Evolutionary conservation across 2,329 filamentous ascomycete species (phyloP).

Genomic region (Aspergillus tubingensis): DNA sequence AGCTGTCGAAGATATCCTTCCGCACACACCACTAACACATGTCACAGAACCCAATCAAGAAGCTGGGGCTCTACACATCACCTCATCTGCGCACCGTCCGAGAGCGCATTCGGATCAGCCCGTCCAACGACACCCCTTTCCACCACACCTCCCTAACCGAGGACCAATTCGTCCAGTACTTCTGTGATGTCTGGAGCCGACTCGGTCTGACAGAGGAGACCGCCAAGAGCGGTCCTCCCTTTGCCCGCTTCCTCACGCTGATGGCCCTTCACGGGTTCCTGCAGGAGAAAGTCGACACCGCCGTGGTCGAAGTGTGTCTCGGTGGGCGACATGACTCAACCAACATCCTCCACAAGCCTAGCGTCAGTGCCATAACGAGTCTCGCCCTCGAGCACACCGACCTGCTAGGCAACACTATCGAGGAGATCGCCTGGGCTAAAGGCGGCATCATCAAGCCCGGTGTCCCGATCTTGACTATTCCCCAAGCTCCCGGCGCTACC

Average conservation of each 20-base stretch:
- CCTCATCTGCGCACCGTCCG: not conserved
- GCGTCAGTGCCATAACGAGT: not conserved
- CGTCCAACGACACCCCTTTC: not conserved
- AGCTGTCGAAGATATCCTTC: not conserved
- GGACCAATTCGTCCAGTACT: not conserved
- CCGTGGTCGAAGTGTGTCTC: not conserved
- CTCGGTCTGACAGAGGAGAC: not conserved
- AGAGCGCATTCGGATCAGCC: not conserved
- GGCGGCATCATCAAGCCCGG: not conserved
- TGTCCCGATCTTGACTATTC: not conserved
- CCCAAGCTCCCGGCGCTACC: not conserved
- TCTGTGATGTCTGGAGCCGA: not conserved
- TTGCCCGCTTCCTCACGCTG: not conserved
- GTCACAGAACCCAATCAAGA: not conserved
- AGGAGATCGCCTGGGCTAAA: not conserved
- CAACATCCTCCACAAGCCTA: not conserved
- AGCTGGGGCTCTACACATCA: not conserved
- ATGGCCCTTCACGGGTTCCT: constrained; percentile 1
- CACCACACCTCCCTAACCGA: not conserved
- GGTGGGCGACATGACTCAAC: not conserved
- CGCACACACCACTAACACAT: not conserved
- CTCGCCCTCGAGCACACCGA: not conserved
- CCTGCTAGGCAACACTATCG: not conserved
- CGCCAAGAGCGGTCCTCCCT: not conserved
- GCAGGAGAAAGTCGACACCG: constrained; percentile 1